phyloP scores from a whole-genome alignment of 1,284 basidiomycete genomes.

The Sporisorium exsertum region DNA sequence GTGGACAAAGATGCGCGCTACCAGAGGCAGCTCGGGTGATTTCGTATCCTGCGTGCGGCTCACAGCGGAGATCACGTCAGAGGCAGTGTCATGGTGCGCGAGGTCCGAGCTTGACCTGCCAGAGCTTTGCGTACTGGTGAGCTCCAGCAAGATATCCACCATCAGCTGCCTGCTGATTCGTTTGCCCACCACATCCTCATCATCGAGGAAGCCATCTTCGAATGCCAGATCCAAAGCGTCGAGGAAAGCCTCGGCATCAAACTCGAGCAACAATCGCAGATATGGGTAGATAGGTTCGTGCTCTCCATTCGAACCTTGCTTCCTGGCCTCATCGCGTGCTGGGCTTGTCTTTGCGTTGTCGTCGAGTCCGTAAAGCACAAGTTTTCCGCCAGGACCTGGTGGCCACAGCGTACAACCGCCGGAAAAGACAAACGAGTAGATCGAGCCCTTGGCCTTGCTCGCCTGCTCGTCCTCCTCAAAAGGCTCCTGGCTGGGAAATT shows the following conservation, averaged over 20 bases:
- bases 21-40: conserved; percentile 24
- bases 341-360: conserved; percentile 72
- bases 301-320: conserved; percentile 76
- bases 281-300: conserved; percentile 79
- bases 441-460: conserved; percentile 73
- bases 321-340: conserved; percentile 72
- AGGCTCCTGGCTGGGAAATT: conserved; percentile 85
- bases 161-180: conserved; percentile 81
- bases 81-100: neutral
- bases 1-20: conserved; percentile 78
- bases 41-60: neutral
- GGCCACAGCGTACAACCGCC: conserved; percentile 86
- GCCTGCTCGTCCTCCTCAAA: conserved; percentile 73
- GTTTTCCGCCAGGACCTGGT: conserved; percentile 76
- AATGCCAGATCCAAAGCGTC: conserved; percentile 94
- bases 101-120: conserved; percentile 1
- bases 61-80: neutral
- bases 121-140: conserved; percentile 66
- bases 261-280: conserved; percentile 82
- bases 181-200: conserved; percentile 71
- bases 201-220: conserved; percentile 90
- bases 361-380: conserved; percentile 74
- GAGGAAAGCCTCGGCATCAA: conserved; percentile 93
- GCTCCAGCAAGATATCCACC: conserved; percentile 85
- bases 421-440: conserved; percentile 79